Evolutionary conservation across 73 alveolate genomes (phyloP), one percentile per base, ranked within the genome.

Genomic region (Paramecium bursaria): DNA sequence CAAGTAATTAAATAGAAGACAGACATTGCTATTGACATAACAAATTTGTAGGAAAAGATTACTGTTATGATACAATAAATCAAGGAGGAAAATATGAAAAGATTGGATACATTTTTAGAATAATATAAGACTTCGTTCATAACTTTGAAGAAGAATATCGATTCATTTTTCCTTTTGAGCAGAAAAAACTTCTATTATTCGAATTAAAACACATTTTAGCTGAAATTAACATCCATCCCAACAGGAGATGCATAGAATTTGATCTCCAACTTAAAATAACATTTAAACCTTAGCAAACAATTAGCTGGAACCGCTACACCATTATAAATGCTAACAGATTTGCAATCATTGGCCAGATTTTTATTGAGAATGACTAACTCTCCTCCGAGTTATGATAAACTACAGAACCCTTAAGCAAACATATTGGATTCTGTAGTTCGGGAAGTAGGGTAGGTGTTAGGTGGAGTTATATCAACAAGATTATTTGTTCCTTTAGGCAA

Each of bases 1-100:
- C 33, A 39, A 57, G 82, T 67, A 14, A 39, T 67, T 21, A 31
- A 57, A 67, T 67, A 39, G 13, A 67, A 67, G 82, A 67, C 82
- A 39, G 82, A 67, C 19, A 21, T 67, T 4, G 82, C 82, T 0
- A 31, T 67, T 31, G 82, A 67, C 35, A 67, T 67, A 11, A 67
- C 82, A 2, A 67, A 67, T 67, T 42, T 67, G 6, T 44, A 67
- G 44, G 82, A 67, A 67, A 67, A 67, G 17, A 67, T 67, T 6
- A 67, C 44, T 53, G 39, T 67, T 35, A 47, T 67, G 10, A 67
- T 67, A 31, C 47, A 67, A 7, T 42, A 44, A 7, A 67, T 67
- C 7, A 67, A 67, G 13, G 82, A 67, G n/a, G 82, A 67, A 46
- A 67, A 67, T 67, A 31, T 67, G 55, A 67, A 67, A 11, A 67